Evolutionary conservation across 345 rosid genomes (phyloP).

Genomic region (Acer yangbiense): DNA sequence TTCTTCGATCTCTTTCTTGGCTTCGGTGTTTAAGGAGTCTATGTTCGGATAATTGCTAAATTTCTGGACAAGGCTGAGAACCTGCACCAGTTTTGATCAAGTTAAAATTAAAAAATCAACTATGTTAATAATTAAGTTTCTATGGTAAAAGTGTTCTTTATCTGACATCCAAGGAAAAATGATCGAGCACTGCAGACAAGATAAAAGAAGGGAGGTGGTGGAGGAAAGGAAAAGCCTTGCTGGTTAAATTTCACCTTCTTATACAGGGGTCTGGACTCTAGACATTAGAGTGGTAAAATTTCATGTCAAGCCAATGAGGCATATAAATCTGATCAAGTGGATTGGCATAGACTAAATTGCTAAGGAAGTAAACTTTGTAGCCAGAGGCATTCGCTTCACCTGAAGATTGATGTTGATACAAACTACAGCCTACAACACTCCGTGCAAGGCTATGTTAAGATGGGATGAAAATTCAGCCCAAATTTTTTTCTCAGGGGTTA

Average conservation of each 20-base stretch:
- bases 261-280: too few relatives aligned
- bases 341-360: not conserved
- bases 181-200: not conserved
- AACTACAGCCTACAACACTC: not conserved
- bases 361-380: not conserved
- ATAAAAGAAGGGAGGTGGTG: not conserved
- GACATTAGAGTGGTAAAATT: not conserved
- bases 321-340: not conserved
- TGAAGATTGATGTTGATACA: not conserved
- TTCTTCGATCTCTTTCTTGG: constrained; percentile 31
- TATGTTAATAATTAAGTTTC: not conserved
- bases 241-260: not conserved
- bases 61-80: constrained; percentile 33
- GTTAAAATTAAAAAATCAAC: constrained; percentile 15
- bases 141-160: not conserved
- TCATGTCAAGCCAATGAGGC: not conserved
- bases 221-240: not conserved
- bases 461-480: not conserved
- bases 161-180: not conserved
- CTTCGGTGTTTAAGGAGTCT: constrained; percentile 30
- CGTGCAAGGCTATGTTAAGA: not conserved
- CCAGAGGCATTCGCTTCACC: not conserved
- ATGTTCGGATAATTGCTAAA: constrained; percentile 11
- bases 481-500: constrained; percentile 2
- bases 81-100: constrained; percentile 28